These are phyloP conservation scores for Podaxis carcinomalis DNA, from an alignment of 768 basidiomycete species.

Conservation along the genomic window DNA sequence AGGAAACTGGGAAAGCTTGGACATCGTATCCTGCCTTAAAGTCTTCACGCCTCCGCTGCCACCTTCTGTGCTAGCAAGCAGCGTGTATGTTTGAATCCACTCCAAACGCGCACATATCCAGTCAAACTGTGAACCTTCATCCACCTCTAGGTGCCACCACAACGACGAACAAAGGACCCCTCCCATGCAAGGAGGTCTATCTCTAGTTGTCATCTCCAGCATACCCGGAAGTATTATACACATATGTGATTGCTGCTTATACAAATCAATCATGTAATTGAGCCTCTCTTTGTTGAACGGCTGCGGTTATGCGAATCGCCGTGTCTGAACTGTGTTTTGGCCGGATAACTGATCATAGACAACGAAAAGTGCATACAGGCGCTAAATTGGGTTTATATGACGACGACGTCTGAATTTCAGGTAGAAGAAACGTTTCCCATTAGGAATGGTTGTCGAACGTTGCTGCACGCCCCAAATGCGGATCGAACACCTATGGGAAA, in stretches of 20 bases:
- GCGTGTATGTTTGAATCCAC: slow-evolving; percentile 34
- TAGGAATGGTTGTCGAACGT: too few species aligned
- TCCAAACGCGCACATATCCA: slow-evolving; percentile 36
- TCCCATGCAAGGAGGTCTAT: slow-evolving; percentile 31
- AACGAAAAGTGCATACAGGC: background rate
- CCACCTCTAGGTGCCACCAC: background rate
- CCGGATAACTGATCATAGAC: slow-evolving; percentile 14
- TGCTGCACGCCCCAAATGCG: background rate
- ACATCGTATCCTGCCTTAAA: slow-evolving; percentile 37
- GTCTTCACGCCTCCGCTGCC: slow-evolving; percentile 34
- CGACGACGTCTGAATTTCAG: background rate
- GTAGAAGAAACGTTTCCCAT: background rate
- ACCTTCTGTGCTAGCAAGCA: slow-evolving; percentile 29
- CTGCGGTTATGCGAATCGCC: slow-evolving; percentile 32
- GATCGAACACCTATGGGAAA: background rate
- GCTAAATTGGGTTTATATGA: background rate
- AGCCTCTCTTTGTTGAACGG: slow-evolving; percentile 35
- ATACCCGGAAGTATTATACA: slow-evolving; percentile 32
- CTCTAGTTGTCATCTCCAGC: slow-evolving; percentile 34
- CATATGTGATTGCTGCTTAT: slow-evolving; percentile 34
- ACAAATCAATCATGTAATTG: slow-evolving; percentile 35
- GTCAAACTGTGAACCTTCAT: slow-evolving; percentile 28
- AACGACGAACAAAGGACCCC: too few species aligned
- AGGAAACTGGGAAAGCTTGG: slow-evolving; percentile 8
- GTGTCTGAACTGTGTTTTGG: slow-evolving; percentile 38